Percentiles rank a stretch among this genome's conserved stretches.
phyloP scores from a whole-genome alignment of 805 yeast genomes.

The Candida easanensis region DNA sequence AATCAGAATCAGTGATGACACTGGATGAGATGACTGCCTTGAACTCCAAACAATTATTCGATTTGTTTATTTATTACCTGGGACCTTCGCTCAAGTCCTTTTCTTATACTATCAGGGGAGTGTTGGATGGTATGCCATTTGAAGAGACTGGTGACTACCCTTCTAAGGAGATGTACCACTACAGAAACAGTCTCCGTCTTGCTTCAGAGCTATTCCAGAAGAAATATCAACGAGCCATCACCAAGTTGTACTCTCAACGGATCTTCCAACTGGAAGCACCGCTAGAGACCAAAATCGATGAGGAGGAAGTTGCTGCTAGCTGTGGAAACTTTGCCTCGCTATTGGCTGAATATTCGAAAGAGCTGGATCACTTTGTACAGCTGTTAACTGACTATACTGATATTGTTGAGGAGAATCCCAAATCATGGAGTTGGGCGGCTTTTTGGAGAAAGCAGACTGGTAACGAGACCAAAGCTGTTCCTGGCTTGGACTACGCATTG shows the following conservation, averaged over 20 bases:
- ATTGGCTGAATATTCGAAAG: constrained; percentile 59
- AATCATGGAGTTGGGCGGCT: constrained; percentile 48
- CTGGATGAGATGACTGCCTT: constrained; percentile 20
- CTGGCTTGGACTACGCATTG: constrained; percentile 18
- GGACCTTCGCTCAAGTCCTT: constrained; percentile 74
- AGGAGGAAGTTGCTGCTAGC: constrained; percentile 80
- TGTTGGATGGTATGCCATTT: constrained; percentile 59
- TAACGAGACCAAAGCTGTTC: constrained; percentile 1
- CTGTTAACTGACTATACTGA: constrained; percentile 39
- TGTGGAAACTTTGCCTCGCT: constrained; percentile 77
- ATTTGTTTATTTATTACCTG: constrained; percentile 60
- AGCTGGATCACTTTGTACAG: constrained; percentile 47
- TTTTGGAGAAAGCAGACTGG: constrained; percentile 40
- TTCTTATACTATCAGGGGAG: constrained; percentile 58
- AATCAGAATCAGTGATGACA: constrained; percentile 11
- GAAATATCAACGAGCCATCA: constrained; percentile 57
- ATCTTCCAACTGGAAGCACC: constrained; percentile 16
- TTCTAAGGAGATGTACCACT: constrained; percentile 42
- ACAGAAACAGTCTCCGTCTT: constrained; percentile 41
- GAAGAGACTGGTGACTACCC: constrained; percentile 33
- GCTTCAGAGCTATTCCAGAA: constrained; percentile 56
- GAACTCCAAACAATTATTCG: constrained; percentile 47
- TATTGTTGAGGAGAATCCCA: constrained; percentile 19
- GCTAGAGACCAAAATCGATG: constrained; percentile 48
- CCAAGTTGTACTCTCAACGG: constrained; percentile 45